phyloP scores from a whole-genome alignment of 768 basidiomycete species.

The Gloeophyllum trabeum region DNA sequence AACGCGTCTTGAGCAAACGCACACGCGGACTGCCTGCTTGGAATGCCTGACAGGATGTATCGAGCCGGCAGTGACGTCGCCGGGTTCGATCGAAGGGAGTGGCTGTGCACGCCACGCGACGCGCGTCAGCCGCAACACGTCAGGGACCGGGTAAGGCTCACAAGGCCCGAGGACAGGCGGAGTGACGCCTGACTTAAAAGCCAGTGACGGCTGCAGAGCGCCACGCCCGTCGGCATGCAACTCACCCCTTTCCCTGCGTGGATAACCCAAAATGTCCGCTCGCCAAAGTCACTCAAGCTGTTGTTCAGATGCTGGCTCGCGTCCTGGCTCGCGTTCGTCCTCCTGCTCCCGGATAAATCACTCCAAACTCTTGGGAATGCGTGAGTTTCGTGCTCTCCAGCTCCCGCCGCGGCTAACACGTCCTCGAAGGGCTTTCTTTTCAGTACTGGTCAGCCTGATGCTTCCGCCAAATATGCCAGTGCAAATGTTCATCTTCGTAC shows the following conservation, averaged over 20 bases:
- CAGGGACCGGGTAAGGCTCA: no score
- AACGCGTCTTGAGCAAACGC: no score
- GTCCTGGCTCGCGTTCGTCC: conserved; percentile 25
- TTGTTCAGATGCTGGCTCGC: conserved; percentile 29
- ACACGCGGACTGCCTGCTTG: no score
- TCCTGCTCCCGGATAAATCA: conserved; percentile 27
- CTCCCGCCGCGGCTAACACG: neutral
- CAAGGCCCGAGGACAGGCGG: no score
- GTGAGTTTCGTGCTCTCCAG: conserved; percentile 17
- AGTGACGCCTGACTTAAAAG: no score
- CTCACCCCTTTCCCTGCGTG: conserved; percentile 27
- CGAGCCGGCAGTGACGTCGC: no score
- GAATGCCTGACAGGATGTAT: no score
- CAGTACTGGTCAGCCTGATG: conserved; percentile 27
- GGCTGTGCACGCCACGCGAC: no score
- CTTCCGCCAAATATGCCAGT: conserved; percentile 37
- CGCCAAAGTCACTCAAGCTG: conserved; percentile 23
- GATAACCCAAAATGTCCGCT: conserved; percentile 23
- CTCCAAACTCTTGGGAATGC: conserved; percentile 26
- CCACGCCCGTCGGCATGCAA: no score
- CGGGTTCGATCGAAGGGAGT: no score
- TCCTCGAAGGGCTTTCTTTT: conserved; percentile 31
- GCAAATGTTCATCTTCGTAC: conserved; percentile 35
- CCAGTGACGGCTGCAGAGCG: no score
- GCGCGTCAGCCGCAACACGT: no score